Evolutionary conservation across 129 eudicot genomes (phyloP), one percentile per base, ranked within the genome.

Genomic region (Centella asiatica): DNA sequence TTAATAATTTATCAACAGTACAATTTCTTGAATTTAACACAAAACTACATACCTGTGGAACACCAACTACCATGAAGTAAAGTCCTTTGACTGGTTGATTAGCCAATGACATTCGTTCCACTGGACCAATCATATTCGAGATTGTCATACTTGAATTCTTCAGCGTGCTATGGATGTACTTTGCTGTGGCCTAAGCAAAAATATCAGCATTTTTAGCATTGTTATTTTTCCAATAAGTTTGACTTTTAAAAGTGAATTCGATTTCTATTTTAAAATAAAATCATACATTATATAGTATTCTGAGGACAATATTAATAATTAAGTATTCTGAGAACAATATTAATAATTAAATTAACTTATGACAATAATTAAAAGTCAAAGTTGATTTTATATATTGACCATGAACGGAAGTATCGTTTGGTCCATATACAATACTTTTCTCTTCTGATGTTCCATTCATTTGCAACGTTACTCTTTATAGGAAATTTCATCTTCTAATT

Each of bases 91-190:
- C 12, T 0, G 81, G 78, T 55, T 80, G 85, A 72, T 76, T 56
- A 57, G 50, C 66, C 27, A 71, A 11, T 0, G 77, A 20, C 68
- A 80, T 53, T 49, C 77, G 57, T 7, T 80, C 79, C 24, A 69
- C 37, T 24, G 85, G 85, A 47, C 85, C 85, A 0, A 69, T 36
- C 74, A 80, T 19, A 71, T 60, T 80, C 40, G 85, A 44, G 18
- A 80, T 11, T 18, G 65, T 60, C 81, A 80, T 76, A 71, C 81
- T 80, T 51, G 85, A 52, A 42, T 80, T 76, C 67, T 69, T 71
- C 24, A 56, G 55, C 24, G 70, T 62, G 40, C 60, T 68, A 13
- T 56, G 79, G 12, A 74, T 54, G 50, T 36, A 45, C 25, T 36
- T 39, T 2, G 79, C 69, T 6, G 66, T 48, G 45, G 34, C 66